Base-by-base conservation (phyloP, 495 filamentous ascomycete genomes). In the Xylaria nigripes region DNA sequence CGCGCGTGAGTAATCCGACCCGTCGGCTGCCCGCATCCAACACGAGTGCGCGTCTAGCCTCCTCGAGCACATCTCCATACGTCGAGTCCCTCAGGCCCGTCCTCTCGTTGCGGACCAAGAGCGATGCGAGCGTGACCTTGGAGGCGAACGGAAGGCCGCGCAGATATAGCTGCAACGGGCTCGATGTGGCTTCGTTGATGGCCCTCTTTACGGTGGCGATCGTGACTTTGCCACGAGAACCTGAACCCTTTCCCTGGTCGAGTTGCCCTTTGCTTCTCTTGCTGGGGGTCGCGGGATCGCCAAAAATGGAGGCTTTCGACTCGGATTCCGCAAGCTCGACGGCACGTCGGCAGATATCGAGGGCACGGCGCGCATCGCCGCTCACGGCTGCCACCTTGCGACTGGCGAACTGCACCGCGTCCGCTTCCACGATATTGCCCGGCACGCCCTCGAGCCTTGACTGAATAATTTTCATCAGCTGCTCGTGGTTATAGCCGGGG, bases 391-490 rank as follows among this genome's bases (percentile, higher is more conserved):
- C 94, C 1, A 99, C 94, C 70, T 99, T 99, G 19, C 94, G 79
- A 48, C 86, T 89, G 5, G 94, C 94, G 63, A 99, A 99, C 70
- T 97, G 93, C 36, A 99, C 77, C 15, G 94, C 94, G 68, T 99
- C 94, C 10, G 88, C 70, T 34, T 96, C 89, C 18, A 97, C 92
- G 42, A 97, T 88, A 63, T 90, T 80, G 18, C 90, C 91, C 0
- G 86, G 88, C 9, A 97, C 89, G 24, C 86, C 87, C 57, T 85
- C 82, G 6, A 99, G 80, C 12, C 94, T 84, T 5, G 88, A 93
- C 61, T 87, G 83, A 53, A 99, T 94, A 59, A 99, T 97, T 56
- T 86, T 85, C 86, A 96, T 96, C n/a, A 99, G 77, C 68, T 97
- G 94, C 43, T 89, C 89, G 70, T 97, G 91, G 44, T 89, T 96